These are phyloP conservation scores for Thielaviopsis euricoi DNA, from an alignment of 2,329 filamentous ascomycete genomes.

Conservation along the genomic window DNA sequence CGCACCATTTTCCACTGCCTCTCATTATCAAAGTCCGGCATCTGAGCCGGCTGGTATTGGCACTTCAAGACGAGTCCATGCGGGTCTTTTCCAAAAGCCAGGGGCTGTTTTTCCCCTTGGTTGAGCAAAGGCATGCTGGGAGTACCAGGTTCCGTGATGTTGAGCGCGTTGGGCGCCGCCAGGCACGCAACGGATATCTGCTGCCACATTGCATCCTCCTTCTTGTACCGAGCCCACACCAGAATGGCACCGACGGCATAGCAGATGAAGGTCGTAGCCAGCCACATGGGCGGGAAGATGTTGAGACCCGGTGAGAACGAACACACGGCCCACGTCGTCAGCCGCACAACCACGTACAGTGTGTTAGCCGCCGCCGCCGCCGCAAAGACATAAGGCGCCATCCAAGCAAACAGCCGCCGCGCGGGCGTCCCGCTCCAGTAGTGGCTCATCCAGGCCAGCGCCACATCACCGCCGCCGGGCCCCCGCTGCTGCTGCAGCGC, in stretches of 20 bases:
- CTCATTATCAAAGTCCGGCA: not conserved
- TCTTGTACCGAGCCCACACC: not conserved
- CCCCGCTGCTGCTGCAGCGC: not conserved
- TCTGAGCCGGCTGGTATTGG: not conserved
- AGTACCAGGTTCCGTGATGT: not conserved
- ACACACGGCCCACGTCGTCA: constrained; percentile 1
- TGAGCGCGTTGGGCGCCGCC: too few species aligned
- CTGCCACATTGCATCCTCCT: not conserved
- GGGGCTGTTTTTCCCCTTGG: too few species aligned
- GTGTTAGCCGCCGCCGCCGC: not conserved
- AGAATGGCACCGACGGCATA: not conserved
- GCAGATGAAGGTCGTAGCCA: not conserved
- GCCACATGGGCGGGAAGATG: not conserved
- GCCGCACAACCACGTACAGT: not conserved
- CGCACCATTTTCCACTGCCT: not conserved
- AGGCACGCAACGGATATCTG: not conserved
- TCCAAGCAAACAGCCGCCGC: not conserved
- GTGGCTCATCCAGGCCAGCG: not conserved
- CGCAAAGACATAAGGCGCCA: not conserved
- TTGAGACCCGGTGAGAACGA: constrained; percentile 2
- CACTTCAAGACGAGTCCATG: not conserved
- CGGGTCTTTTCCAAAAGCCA: too few species aligned
- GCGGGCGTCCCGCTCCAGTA: not conserved
- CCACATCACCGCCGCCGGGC: not conserved
- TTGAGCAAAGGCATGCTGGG: not conserved